Evolutionary conservation across 2,329 filamentous ascomycete species (phyloP).

Genomic region (Volutella citrinella): DNA sequence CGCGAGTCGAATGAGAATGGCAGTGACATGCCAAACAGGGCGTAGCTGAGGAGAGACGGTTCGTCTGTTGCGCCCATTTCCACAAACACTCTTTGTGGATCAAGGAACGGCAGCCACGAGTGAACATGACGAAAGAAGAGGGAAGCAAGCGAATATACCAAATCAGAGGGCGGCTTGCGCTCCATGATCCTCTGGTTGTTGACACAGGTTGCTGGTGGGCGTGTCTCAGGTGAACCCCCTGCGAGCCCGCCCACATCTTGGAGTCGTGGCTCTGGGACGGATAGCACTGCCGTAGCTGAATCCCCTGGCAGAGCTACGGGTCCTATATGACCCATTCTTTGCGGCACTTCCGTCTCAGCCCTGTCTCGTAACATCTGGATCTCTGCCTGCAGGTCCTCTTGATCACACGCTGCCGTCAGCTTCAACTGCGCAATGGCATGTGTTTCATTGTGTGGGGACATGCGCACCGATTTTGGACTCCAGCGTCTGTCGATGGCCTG

Average conservation of each 20-base stretch:
- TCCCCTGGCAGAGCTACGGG: no score
- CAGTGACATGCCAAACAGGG: slow-evolving; percentile 6
- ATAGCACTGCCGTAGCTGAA: no score
- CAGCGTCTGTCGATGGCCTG: slow-evolving; percentile 5
- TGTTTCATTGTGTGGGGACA: no score
- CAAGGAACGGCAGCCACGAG: slow-evolving; percentile 8
- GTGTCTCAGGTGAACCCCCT: not conserved
- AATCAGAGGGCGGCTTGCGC: slow-evolving; percentile 2
- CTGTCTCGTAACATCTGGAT: no score
- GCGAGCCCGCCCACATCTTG: no score
- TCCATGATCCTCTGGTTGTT: slow-evolving; percentile 2
- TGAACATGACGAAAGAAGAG: slow-evolving; percentile 8
- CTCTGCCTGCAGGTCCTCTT: no score
- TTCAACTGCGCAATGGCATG: no score
- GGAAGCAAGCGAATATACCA: slow-evolving; percentile 2
- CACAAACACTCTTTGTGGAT: slow-evolving; percentile 2
- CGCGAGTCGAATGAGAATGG: slow-evolving; percentile 6
- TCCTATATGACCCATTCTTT: no score
- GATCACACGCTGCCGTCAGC: no score
- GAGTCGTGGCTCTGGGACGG: no score
- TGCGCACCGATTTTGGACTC: slow-evolving; percentile 4
- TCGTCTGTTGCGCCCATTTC: slow-evolving; percentile 2
- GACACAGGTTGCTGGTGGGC: not conserved
- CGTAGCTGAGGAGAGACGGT: slow-evolving; percentile 1
- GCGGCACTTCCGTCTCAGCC: no score